Base-by-base conservation (phyloP, 2,329 filamentous ascomycete genomes). In the Aspergillus phoenicis region DNA sequence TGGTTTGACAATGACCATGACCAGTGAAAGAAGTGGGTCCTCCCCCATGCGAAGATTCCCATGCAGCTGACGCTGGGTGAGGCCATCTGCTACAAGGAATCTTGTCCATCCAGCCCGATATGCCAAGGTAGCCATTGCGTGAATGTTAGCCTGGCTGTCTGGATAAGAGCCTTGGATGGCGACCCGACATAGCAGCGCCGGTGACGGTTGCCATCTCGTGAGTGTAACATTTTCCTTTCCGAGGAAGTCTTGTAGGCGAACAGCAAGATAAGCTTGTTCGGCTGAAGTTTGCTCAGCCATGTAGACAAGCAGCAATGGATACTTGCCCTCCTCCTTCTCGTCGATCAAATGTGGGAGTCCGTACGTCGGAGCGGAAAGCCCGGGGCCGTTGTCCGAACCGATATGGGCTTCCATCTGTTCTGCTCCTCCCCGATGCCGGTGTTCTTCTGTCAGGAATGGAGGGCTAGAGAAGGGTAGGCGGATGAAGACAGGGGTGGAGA, bases 81-180 rank as follows among this genome's bases (percentile, higher is more conserved):
- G 47, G 2, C 51, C n/a, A 28, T 58, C 56, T 7, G 56, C 56
- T 28, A 58, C 56, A 17, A 58, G 17, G 8, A 58, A n/a, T 10
- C 24, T 10, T 7, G n/a, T 33, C 56, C 56, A 58, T 17, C 47
- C 47, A n/a, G 47, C 56, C 5, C 56, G 48, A 52, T 52, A 28
- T 20, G 56, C 56, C 15, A 58, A 24, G 36, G 47, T 38, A 8
- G 33, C 52, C 11, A 30, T 20, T 10, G 52, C 52, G 26, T 55
- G 26, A 0, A 55, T n/a, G 11, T 55, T 55, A 5, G 17, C 52
- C 6, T 55, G 52, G 15, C 52, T 55, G 22, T 55, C 52, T n/a
- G 2, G 22, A 5, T 8, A 17, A 4, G 36, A 28, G n/a, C 36
- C 20, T 13, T 55, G 52, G 11, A 13, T 3, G 33, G 52, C 24